Evolutionary conservation across 2,329 filamentous ascomycete genomes (phyloP).

Genomic region (Cercospora sp.): DNA sequence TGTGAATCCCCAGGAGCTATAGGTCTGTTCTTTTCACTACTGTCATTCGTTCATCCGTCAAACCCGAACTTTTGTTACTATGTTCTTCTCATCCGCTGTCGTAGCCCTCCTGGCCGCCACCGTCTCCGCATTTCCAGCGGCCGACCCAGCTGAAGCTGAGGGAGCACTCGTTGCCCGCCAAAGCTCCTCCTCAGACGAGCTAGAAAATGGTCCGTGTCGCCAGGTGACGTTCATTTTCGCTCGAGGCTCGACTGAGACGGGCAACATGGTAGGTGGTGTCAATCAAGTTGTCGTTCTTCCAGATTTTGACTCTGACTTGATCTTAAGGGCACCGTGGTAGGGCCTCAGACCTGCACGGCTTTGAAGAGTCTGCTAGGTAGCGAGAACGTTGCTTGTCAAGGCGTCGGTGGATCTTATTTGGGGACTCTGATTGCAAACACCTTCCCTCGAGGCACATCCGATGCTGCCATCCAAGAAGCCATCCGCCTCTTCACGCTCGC

Average conservation of each 20-base stretch:
- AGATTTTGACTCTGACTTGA: not conserved
- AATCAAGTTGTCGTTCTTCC: not conserved
- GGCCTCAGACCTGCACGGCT: constrained; percentile 27
- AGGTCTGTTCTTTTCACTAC: not conserved
- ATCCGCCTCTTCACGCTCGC: constrained; percentile 19
- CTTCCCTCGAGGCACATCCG: constrained; percentile 9
- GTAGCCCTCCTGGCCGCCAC: not conserved
- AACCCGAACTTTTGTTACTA: not conserved
- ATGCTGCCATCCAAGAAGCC: constrained; percentile 16
- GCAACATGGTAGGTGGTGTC: constrained; percentile 48
- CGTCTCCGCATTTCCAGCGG: not conserved
- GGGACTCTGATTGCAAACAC: constrained; percentile 13
- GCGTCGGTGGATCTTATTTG: constrained; percentile 14
- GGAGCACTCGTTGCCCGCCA: constrained; percentile 1
- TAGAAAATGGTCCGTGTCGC: constrained; percentile 41
- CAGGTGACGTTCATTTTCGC: constrained; percentile 57
- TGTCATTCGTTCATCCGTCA: not conserved
- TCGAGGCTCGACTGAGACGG: constrained; percentile 55
- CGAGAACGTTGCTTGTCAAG: constrained; percentile 16
- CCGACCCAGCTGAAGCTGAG: not conserved
- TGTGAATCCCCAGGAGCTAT: not conserved
- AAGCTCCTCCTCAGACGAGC: constrained; percentile 15
- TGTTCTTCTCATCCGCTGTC: not conserved
- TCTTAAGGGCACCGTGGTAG: constrained; percentile 23
- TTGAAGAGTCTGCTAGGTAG: constrained; percentile 22